phyloP scores from a whole-genome alignment of 176 grass and related monocot species.

The Zoysia pacifica region DNA sequence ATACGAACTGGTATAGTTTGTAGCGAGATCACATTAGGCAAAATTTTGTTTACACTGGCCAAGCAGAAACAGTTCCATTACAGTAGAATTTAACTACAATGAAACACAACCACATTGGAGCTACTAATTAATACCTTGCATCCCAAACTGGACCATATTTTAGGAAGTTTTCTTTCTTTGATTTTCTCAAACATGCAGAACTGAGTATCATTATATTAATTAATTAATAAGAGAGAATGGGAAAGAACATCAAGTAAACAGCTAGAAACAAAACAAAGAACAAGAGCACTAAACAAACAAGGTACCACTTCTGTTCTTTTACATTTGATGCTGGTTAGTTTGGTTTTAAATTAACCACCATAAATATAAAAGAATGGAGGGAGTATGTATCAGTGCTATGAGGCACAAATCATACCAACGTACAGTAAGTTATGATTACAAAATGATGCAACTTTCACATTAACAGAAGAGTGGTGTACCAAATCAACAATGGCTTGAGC shows the following conservation, averaged over 20 bases:
- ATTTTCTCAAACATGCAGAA: neutral
- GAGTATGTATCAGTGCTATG: neutral
- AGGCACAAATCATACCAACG: neutral
- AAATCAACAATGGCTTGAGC: slow-evolving; percentile 82
- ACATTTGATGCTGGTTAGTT: too few relatives aligned
- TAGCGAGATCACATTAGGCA: neutral
- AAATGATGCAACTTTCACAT: neutral
- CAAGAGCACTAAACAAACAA: neutral
- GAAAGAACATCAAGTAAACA: neutral
- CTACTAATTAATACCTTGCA: neutral
- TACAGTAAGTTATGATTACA: slow-evolving; percentile 23
- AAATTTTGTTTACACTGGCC: neutral
- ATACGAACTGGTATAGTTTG: neutral
- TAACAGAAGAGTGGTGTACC: slow-evolving; percentile 53
- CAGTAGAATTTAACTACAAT: neutral
- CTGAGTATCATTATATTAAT: neutral
- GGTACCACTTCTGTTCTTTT: neutral
- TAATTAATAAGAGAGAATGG: neutral
- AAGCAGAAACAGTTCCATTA: neutral
- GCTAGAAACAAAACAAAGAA: neutral
- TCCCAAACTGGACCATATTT: neutral
- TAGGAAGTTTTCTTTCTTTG: neutral
- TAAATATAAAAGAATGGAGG: too few relatives aligned
- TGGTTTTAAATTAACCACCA: too few relatives aligned
- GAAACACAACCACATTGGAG: neutral